Evolutionary conservation across 306 rosid species (phyloP), one percentile per base, ranked within the genome.

Genomic region (Calophaca sinica): DNA sequence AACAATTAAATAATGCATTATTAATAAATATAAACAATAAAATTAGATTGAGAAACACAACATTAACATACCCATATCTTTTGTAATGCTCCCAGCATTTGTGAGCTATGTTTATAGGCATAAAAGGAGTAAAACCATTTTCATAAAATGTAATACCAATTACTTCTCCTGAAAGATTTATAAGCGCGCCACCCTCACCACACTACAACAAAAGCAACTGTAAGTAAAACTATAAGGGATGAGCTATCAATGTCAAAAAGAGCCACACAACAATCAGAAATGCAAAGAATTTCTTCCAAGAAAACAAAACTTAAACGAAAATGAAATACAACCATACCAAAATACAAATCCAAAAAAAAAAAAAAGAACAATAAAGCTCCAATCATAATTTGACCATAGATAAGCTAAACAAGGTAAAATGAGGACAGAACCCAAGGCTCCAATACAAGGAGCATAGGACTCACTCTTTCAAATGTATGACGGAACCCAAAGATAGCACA

Each of bases 1-100:
- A 20, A 20, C 26, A 33, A 33, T 26, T 12, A 33, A 33, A 33
- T n/a, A 60, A 6, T 33, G 45, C 3, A 61, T 11, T 61, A 6
- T n/a, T 36, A 36, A n/a, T 62, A 62, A 61, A 61, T 35, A 11
- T 35, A 61, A 61, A 33, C 48, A 36, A 13, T 13, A 38, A 62
- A 62, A 62, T 36, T 13, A 14, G 48, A 62, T 38, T 35, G 68
- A 7, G 10, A 62, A 36, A 62, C 46, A 36, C 68, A 62, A n/a
- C 48, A 33, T 15, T 14, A 14, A 62, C 50, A 62, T 62, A 62
- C 68, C 68, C 50, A 1, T 62, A 62, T 38, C 33, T 39, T 38
- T 62, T 38, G 49, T 7, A 62, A 39, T 62, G 50, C 33, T 62
- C 50, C 68, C 68, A 62, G 8, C 33, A 62, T 39, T 39, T 62